These are phyloP conservation scores for Colletotrichum sp. DNA, from an alignment of 2,329 filamentous ascomycete genomes.

Conservation along the genomic window DNA sequence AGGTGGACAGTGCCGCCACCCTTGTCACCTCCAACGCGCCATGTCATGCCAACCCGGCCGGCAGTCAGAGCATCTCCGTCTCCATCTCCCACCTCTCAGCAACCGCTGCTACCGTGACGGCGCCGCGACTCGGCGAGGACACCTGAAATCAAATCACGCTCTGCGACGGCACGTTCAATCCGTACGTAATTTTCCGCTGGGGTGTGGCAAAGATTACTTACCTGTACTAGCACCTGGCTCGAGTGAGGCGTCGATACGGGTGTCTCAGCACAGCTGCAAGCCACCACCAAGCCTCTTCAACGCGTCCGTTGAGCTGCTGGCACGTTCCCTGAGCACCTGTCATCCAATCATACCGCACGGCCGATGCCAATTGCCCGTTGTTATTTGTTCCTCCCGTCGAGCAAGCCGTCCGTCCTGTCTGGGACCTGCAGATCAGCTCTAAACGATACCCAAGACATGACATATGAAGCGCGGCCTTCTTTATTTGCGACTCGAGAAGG, in stretches of 20 bases:
- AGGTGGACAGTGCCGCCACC: neutral
- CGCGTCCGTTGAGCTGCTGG: neutral
- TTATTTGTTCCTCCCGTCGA: neutral
- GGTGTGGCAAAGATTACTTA: neutral
- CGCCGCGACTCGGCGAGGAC: neutral
- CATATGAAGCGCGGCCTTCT: neutral
- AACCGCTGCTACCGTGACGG: neutral
- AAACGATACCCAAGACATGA: neutral
- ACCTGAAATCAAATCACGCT: neutral
- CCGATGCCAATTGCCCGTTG: neutral
- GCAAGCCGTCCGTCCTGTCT: neutral
- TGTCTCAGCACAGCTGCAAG: neutral
- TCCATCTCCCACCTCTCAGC: neutral
- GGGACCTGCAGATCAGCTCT: neutral
- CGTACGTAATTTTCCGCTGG: neutral
- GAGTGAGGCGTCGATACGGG: neutral
- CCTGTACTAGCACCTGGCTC: neutral
- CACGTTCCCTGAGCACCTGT: slow-evolving; percentile 4
- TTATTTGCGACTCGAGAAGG: neutral
- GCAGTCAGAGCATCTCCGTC: neutral
- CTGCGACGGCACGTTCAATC: neutral
- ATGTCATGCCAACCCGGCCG: neutral
- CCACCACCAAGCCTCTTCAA: neutral
- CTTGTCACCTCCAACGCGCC: neutral
- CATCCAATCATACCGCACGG: slow-evolving; percentile 17